These are phyloP conservation scores for Drosera spatulata DNA, from an alignment of 179 eudicot genomes.

Conservation along the genomic window DNA sequence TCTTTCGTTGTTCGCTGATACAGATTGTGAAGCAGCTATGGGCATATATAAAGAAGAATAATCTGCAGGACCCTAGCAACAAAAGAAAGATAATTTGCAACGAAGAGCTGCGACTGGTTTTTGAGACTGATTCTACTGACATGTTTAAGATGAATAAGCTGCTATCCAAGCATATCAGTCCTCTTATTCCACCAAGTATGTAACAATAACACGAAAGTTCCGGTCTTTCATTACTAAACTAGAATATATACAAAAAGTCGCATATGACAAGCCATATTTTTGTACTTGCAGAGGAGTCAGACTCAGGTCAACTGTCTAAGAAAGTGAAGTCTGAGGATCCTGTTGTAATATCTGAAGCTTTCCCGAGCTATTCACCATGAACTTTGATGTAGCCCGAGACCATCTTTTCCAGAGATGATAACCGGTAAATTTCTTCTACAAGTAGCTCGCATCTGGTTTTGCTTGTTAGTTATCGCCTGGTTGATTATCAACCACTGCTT, in stretches of 20 bases:
- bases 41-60: conserved; percentile 88
- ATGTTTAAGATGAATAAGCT: conserved; percentile 44
- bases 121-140: conserved; percentile 84
- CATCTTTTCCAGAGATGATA: conserved; percentile 55
- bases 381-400: conserved; percentile 66
- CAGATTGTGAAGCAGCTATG: conserved; percentile 96
- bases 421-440: conserved; percentile 31
- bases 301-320: conserved; percentile 38
- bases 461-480: background rate
- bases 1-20: conserved; percentile 2
- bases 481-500: too few species aligned
- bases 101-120: conserved; percentile 74
- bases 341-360: conserved; percentile 53
- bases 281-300: conserved; percentile 35
- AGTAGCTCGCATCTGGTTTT: background rate
- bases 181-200: conserved; percentile 71
- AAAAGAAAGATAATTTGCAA: conserved; percentile 92
- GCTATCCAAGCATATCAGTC: conserved; percentile 52
- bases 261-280: conserved; percentile 5
- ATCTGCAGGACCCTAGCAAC: conserved; percentile 93
- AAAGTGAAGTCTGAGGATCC: conserved; percentile 48
- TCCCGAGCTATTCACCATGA: conserved; percentile 58
- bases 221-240: background rate
- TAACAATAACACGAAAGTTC: background rate
- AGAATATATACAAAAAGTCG: background rate